Conservation (phyloP, 495 filamentous ascomycete species). For the Penicillium daleae region DNA sequence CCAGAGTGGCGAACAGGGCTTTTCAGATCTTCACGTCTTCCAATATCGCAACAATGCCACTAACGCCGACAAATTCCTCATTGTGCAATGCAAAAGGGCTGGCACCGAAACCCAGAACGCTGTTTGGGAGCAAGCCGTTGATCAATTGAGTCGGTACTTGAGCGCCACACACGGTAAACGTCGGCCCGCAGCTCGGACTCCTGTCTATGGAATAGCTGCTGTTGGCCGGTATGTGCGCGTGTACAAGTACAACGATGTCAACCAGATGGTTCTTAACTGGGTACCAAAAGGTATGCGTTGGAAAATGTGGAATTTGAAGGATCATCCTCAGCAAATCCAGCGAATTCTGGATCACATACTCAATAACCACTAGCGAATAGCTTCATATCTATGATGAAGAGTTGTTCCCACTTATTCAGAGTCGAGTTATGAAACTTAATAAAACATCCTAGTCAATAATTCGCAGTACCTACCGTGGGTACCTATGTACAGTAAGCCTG, state of each 20-base stretch:
- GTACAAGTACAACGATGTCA: not conserved
- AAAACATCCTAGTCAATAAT: too few species aligned
- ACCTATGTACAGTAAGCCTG: too few species aligned
- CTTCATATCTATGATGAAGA: too few species aligned
- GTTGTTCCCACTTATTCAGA: too few species aligned
- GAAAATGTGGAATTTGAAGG: not conserved
- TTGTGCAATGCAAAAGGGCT: constrained; percentile 14
- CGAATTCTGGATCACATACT: too few species aligned
- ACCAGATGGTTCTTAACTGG: not conserved
- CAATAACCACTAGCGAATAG: too few species aligned
- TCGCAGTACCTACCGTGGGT: too few species aligned
- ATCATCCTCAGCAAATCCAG: too few species aligned
- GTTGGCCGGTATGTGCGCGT: not conserved
- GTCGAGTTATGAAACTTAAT: too few species aligned
- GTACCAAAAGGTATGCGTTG: not conserved
- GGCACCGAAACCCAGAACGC: not conserved
- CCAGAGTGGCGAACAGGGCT: constrained; percentile 9
- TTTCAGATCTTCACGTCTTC: constrained; percentile 14
- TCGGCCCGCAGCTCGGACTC: not conserved
- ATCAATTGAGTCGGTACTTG: constrained; percentile 3
- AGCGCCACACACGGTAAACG: constrained; percentile 2
- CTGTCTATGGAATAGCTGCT: not conserved
- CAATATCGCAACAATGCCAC: constrained; percentile 4
- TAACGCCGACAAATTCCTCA: too few species aligned
- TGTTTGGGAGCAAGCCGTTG: constrained; percentile 9